Evolutionary conservation across 306 rosid species (phyloP).

Genomic region (Coriaria nepalensis): DNA sequence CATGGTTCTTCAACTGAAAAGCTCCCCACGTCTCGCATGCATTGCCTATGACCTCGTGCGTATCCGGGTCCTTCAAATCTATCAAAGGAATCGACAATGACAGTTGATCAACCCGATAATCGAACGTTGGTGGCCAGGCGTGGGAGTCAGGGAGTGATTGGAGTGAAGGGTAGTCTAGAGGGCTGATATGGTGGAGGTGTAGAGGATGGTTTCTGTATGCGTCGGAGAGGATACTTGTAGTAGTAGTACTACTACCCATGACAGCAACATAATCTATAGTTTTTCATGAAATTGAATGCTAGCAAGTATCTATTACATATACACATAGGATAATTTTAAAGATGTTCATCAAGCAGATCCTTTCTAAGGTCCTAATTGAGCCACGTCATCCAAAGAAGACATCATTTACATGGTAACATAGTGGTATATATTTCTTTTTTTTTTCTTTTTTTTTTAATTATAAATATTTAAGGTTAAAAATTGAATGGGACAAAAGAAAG

Average conservation of each 20-base stretch:
- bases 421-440: too few species aligned
- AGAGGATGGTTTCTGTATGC: constrained; percentile 28
- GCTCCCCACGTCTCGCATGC: constrained; percentile 75
- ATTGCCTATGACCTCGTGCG: constrained; percentile 21
- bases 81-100: constrained; percentile 28
- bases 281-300: too few species aligned
- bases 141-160: constrained; percentile 54
- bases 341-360: too few species aligned
- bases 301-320: too few species aligned
- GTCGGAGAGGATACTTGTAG: constrained; percentile 37
- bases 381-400: too few species aligned
- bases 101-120: not conserved
- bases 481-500: constrained; percentile 32
- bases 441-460: too few species aligned
- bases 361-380: too few species aligned
- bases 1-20: constrained; percentile 53
- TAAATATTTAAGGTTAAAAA: constrained; percentile 5
- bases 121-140: constrained; percentile 32
- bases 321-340: too few species aligned
- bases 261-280: too few species aligned
- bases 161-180: constrained; percentile 42
- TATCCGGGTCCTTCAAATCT: constrained; percentile 44
- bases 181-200: constrained; percentile 32
- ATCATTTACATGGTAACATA: too few species aligned
- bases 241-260: too few species aligned